Evolutionary conservation across 805 yeast genomes (phyloP).

Genomic region (Barnettozyma botsteinii): DNA sequence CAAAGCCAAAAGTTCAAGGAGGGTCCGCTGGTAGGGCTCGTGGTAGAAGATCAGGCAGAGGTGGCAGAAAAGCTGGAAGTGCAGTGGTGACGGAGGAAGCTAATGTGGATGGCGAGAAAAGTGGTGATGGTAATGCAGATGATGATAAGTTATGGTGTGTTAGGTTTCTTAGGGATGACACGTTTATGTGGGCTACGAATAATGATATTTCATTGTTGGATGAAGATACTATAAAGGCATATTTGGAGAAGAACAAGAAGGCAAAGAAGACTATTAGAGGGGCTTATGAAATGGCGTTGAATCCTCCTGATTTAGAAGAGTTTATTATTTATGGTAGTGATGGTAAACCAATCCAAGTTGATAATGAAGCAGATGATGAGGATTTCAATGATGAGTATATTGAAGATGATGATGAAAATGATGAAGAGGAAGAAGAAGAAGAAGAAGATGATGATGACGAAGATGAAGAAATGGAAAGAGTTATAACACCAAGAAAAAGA

Average conservation of each 20-base stretch:
- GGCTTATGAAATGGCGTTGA: slow-evolving; percentile 51
- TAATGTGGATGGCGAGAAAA: background rate
- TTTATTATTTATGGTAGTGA: slow-evolving; percentile 37
- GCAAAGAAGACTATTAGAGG: slow-evolving; percentile 39
- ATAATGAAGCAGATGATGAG: slow-evolving; percentile 29
- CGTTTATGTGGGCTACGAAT: slow-evolving; percentile 59
- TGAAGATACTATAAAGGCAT: slow-evolving; percentile 36
- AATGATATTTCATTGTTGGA: slow-evolving; percentile 45
- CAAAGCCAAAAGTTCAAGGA: slow-evolving; percentile 18
- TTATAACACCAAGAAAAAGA: slow-evolving; percentile 12
- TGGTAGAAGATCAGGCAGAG: slow-evolving; percentile 9
- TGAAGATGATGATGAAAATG: slow-evolving; percentile 28
- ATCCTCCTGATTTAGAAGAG: slow-evolving; percentile 44
- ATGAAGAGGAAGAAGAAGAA: slow-evolving; percentile 23
- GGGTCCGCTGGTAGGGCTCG: background rate
- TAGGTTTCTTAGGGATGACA: slow-evolving; percentile 66
- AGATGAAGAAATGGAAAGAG: slow-evolving; percentile 18
- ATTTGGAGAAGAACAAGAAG: slow-evolving; percentile 30
- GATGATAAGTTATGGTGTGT: slow-evolving; percentile 40
- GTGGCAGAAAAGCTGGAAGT: background rate
- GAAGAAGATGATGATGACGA: slow-evolving; percentile 23
- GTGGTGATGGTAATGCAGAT: background rate
- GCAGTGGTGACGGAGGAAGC: background rate
- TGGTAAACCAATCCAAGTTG: slow-evolving; percentile 33
- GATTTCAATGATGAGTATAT: slow-evolving; percentile 22